These are phyloP conservation scores for Tetrapisispora pingtungensis DNA, from an alignment of 805 yeast species.

Conservation along the genomic window DNA sequence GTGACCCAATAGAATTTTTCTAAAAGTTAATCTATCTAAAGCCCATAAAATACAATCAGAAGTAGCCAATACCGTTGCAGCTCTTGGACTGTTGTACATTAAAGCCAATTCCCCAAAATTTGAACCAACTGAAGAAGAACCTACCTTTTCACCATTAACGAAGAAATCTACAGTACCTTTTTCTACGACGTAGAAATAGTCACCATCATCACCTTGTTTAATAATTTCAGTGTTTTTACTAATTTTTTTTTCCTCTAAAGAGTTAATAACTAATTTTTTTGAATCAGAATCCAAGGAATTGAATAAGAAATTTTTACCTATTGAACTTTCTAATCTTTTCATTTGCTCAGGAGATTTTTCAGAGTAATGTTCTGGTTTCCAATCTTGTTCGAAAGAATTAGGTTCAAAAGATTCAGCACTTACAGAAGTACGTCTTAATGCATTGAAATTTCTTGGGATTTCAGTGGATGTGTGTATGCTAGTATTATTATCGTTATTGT, in stretches of 20 bases:
- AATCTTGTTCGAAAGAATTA: constrained; percentile 51
- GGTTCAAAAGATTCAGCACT: constrained; percentile 84
- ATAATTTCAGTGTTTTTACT: constrained; percentile 42
- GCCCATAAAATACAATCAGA: constrained; percentile 80
- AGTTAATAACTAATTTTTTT: constrained; percentile 64
- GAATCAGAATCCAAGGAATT: constrained; percentile 72
- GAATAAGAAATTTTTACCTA: constrained; percentile 77
- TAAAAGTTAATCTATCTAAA: constrained; percentile 83
- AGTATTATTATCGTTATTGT: background rate
- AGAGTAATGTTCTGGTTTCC: constrained; percentile 57
- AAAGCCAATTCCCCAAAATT: constrained; percentile 95
- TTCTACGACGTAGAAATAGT: constrained; percentile 10
- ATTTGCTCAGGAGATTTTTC: constrained; percentile 55
- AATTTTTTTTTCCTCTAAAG: constrained; percentile 66
- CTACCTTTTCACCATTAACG: constrained; percentile 57
- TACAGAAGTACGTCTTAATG: constrained; percentile 80
- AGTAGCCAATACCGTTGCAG: constrained; percentile 78
- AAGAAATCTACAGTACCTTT: constrained; percentile 70
- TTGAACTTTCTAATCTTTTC: constrained; percentile 55
- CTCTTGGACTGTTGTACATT: constrained; percentile 96
- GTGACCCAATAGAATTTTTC: constrained; percentile 82
- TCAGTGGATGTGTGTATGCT: constrained; percentile 1
- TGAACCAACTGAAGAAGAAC: constrained; percentile 73
- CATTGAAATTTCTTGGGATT: constrained; percentile 55
- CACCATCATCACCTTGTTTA: constrained; percentile 19